phyloP scores from a whole-genome alignment of 2,329 filamentous ascomycete species.

The Penicillium brevicompactum region DNA sequence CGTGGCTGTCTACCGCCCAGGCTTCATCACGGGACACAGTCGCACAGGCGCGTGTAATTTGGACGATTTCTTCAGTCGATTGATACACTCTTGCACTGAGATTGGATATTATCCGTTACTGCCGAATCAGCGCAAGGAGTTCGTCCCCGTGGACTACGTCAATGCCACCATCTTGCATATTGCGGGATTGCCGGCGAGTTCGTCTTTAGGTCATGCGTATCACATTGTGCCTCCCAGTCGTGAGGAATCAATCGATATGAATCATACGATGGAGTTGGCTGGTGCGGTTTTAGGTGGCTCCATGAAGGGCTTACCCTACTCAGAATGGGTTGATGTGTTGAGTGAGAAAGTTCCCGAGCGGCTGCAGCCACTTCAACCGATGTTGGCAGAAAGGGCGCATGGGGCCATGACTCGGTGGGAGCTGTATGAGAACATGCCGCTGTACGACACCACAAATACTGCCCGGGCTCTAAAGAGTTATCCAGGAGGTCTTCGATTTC shows the following conservation, averaged over 20 bases:
- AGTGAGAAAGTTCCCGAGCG: neutral
- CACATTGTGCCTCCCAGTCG: slow-evolving; percentile 21
- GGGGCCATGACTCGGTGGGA: slow-evolving; percentile 28
- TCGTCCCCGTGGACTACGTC: slow-evolving; percentile 31
- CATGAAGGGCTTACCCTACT: slow-evolving; percentile 13
- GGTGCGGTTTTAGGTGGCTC: neutral
- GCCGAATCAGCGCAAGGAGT: slow-evolving; percentile 28
- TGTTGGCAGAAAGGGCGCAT: slow-evolving; percentile 27
- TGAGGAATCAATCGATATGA: slow-evolving; percentile 13
- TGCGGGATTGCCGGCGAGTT: slow-evolving; percentile 6
- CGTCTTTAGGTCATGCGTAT: slow-evolving; percentile 19
- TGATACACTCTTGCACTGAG: slow-evolving; percentile 79
- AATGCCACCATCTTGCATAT: slow-evolving; percentile 23
- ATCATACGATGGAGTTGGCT: slow-evolving; percentile 16
- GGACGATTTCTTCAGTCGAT: slow-evolving; percentile 81
- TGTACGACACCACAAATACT: slow-evolving; percentile 20
- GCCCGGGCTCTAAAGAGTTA: neutral
- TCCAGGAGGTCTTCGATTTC: neutral
- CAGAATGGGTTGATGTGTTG: slow-evolving; percentile 19
- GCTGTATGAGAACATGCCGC: slow-evolving; percentile 29
- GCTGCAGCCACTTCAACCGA: slow-evolving; percentile 23
- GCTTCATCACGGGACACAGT: slow-evolving; percentile 76
- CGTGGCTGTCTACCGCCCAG: slow-evolving; percentile 73
- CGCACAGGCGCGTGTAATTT: slow-evolving; percentile 65
- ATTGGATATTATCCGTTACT: slow-evolving; percentile 48